These are phyloP conservation scores for Aspergillus persii DNA, from an alignment of 2,329 filamentous ascomycete genomes.

Conservation along the genomic window DNA sequence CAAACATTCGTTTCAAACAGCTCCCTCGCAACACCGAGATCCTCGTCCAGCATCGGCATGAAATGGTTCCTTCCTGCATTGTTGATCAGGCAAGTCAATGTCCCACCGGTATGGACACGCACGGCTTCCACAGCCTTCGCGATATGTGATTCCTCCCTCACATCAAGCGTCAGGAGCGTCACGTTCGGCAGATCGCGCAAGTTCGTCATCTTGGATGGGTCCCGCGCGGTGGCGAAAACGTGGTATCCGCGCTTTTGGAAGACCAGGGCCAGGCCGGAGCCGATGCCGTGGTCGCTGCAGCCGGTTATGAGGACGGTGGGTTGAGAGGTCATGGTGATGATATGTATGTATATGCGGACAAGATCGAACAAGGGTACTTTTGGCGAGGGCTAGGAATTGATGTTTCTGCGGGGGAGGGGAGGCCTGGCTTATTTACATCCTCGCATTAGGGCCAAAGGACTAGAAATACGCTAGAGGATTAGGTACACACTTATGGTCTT, in stretches of 20 bases:
- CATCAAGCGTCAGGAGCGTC: conserved; percentile 30
- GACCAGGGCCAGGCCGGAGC: conserved; percentile 33
- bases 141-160: conserved; percentile 24
- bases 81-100: conserved; percentile 41
- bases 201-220: conserved; percentile 24
- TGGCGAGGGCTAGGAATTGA: too few species aligned
- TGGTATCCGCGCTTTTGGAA: conserved; percentile 34
- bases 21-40: conserved; percentile 30
- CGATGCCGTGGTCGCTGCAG: conserved; percentile 40
- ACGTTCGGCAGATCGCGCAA: conserved; percentile 23
- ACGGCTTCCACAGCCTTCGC: conserved; percentile 23
- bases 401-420: too few species aligned
- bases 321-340: not conserved
- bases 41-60: conserved; percentile 39
- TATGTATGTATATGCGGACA: too few species aligned
- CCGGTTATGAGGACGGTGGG: conserved; percentile 37
- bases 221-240: conserved; percentile 41
- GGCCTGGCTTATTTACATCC: too few species aligned
- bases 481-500: too few species aligned
- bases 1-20: conserved; percentile 20
- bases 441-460: too few species aligned
- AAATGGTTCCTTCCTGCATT: conserved; percentile 39
- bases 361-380: too few species aligned
- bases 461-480: too few species aligned
- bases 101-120: conserved; percentile 28